Conservation (phyloP, 495 filamentous ascomycete species). For the Hyaloscypha variabilis region DNA sequence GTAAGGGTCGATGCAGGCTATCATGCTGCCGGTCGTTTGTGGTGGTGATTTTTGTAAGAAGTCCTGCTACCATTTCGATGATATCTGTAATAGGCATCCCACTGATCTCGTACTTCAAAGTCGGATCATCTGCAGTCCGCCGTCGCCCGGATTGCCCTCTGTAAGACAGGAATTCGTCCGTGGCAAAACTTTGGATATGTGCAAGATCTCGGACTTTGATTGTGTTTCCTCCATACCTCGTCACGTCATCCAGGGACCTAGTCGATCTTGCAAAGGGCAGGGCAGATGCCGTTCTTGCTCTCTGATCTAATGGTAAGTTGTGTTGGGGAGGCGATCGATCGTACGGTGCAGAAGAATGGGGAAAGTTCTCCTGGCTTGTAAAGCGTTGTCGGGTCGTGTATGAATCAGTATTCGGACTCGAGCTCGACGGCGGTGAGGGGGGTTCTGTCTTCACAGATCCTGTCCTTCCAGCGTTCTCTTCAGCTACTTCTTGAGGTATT, state of each 20-base stretch:
- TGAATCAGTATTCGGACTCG: slow-evolving; percentile 18
- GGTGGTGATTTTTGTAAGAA: slow-evolving; percentile 96
- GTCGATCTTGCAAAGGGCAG: slow-evolving; percentile 24
- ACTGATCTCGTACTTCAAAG: slow-evolving; percentile 89
- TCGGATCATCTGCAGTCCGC: slow-evolving; percentile 32
- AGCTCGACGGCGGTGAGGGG: slow-evolving; percentile 26
- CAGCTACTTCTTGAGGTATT: slow-evolving; percentile 1
- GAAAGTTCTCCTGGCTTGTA: slow-evolving; percentile 27
- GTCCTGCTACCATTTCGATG: slow-evolving; percentile 99
- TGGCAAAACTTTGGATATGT: slow-evolving; percentile 88
- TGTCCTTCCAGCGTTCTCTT: slow-evolving; percentile 8
- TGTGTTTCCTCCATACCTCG: slow-evolving; percentile 38
- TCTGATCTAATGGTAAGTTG: slow-evolving; percentile 5
- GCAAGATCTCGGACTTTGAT: slow-evolving; percentile 84
- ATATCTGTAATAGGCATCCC: slow-evolving; percentile 97
- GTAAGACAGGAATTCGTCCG: slow-evolving; percentile 65
- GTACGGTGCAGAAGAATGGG: slow-evolving; percentile 16
- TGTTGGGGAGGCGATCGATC: slow-evolving; percentile 2
- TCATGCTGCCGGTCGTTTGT: slow-evolving; percentile 96
- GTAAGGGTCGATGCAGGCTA: slow-evolving; percentile 70
- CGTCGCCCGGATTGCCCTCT: slow-evolving; percentile 46
- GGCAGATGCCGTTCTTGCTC: background rate
- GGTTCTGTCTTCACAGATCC: slow-evolving; percentile 7
- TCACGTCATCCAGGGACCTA: slow-evolving; percentile 30
- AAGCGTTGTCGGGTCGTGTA: slow-evolving; percentile 19